These are phyloP conservation scores for Dioscorea zingiberensis DNA, from an alignment of 106 monocot genomes.

Conservation along the genomic window DNA sequence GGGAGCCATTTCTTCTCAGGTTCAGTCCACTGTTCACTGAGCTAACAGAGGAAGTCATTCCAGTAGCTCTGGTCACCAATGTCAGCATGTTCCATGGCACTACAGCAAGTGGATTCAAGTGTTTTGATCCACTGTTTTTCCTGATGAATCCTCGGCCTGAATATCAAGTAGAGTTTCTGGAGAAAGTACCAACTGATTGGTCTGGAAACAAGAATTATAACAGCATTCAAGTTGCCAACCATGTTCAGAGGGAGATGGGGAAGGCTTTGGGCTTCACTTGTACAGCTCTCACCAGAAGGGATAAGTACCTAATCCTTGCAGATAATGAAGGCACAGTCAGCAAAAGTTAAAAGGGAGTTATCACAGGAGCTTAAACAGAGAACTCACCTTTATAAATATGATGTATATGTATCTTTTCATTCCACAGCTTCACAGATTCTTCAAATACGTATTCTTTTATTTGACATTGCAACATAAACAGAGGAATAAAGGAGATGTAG, in stretches of 20 bases:
- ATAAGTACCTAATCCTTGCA: slow-evolving; percentile 53
- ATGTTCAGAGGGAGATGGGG: slow-evolving; percentile 35
- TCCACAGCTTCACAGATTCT: background rate
- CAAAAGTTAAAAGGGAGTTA: background rate
- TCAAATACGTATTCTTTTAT: too few species aligned
- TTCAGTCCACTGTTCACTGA: slow-evolving; percentile 84
- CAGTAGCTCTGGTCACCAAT: slow-evolving; percentile 35
- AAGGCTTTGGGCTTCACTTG: slow-evolving; percentile 27
- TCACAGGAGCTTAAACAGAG: background rate
- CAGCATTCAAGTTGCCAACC: slow-evolving; percentile 32
- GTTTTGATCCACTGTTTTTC: slow-evolving; percentile 59
- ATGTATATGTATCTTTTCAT: background rate
- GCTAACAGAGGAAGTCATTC: slow-evolving; percentile 39
- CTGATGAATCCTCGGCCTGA: slow-evolving; percentile 48
- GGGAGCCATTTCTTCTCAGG: slow-evolving; percentile 61
- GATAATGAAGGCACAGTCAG: slow-evolving; percentile 33
- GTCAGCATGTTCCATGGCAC: slow-evolving; percentile 73
- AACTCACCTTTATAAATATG: background rate
- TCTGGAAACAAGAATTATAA: background rate
- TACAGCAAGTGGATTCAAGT: slow-evolving; percentile 51
- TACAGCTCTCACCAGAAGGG: slow-evolving; percentile 49
- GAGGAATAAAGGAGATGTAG: too few species aligned
- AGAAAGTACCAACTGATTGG: slow-evolving; percentile 7
- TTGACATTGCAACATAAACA: too few species aligned
- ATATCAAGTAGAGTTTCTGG: slow-evolving; percentile 37